phyloP scores from a whole-genome alignment of 768 basidiomycete genomes.

The Hygrocybe punicea region DNA sequence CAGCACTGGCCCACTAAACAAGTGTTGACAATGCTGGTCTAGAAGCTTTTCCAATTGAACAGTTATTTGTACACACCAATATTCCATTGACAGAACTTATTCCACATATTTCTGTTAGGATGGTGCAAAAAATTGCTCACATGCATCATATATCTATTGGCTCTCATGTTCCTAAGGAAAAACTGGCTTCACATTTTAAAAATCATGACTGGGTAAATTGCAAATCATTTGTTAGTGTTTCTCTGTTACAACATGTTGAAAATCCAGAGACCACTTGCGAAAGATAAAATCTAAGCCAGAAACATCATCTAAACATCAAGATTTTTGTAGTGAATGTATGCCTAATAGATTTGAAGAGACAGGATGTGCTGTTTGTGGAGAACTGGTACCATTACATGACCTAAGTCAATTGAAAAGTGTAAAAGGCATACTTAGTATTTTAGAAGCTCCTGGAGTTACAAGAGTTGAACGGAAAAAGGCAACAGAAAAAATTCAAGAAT shows the following conservation, averaged over 20 bases:
- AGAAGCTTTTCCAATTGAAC: neutral
- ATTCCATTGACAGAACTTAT: neutral
- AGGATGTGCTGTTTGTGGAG: constrained; percentile 34
- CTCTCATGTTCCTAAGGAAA: neutral
- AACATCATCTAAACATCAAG: constrained; percentile 14
- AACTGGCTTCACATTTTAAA: neutral
- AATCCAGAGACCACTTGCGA: neutral
- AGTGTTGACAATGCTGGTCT: neutral
- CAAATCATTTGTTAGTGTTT: neutral
- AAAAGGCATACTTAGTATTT: neutral
- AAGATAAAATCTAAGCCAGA: neutral
- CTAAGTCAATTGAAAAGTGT: constrained; percentile 10
- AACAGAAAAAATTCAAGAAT: constrained; percentile 7
- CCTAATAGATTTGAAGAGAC: constrained; percentile 19
- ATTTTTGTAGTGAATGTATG: neutral
- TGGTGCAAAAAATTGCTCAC: neutral
- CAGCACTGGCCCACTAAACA: too few relatives aligned
- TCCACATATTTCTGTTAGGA: neutral
- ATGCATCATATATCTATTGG: neutral
- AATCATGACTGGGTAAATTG: constrained; percentile 1
- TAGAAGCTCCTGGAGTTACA: constrained; percentile 7
- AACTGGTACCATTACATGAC: constrained; percentile 8
- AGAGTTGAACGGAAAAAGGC: constrained; percentile 3
- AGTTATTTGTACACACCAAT: neutral
- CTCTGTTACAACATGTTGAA: neutral